These are phyloP conservation scores for Amylocarpus encephaloides DNA, from an alignment of 2,329 filamentous ascomycete genomes.

Conservation along the genomic window DNA sequence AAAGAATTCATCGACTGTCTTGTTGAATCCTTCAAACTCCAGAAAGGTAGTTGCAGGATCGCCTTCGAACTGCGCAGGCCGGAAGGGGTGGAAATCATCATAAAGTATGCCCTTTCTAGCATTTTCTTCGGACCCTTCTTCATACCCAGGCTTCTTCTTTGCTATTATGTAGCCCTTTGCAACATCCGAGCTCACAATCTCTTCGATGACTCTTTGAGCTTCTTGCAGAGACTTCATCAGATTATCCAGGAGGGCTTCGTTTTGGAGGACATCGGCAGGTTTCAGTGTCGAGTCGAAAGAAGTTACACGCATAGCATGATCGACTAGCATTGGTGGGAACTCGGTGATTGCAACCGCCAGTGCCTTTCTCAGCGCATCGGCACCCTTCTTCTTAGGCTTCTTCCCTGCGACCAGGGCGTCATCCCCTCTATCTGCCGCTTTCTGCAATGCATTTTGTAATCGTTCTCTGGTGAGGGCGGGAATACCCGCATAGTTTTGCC, in stretches of 20 bases:
- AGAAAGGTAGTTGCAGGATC: slow-evolving; percentile 62
- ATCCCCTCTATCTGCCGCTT: slow-evolving; percentile 54
- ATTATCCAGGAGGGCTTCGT: slow-evolving; percentile 56
- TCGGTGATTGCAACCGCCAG: slow-evolving; percentile 82
- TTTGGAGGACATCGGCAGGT: slow-evolving; percentile 63
- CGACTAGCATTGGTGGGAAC: slow-evolving; percentile 78
- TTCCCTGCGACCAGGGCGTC: slow-evolving; percentile 48
- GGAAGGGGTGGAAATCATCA: slow-evolving; percentile 92
- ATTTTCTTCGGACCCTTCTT: slow-evolving; percentile 35
- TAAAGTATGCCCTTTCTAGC: slow-evolving; percentile 55
- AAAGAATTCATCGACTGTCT: slow-evolving; percentile 93
- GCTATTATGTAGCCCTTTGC: slow-evolving; percentile 86
- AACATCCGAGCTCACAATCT: slow-evolving; percentile 58
- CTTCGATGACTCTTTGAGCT: slow-evolving; percentile 62
- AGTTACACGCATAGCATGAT: slow-evolving; percentile 70
- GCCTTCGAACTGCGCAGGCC: slow-evolving; percentile 70
- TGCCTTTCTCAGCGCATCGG: slow-evolving; percentile 71
- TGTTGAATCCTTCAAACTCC: slow-evolving; percentile 80
- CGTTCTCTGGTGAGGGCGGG: slow-evolving; percentile 70
- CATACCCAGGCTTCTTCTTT: slow-evolving; percentile 42
- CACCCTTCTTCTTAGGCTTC: slow-evolving; percentile 65
- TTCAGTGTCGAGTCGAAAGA: slow-evolving; percentile 63
- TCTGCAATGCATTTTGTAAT: slow-evolving; percentile 61
- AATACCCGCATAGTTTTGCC: slow-evolving; percentile 75
- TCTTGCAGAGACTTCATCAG: slow-evolving; percentile 63